Evolutionary conservation across 306 rosid genomes (phyloP).

Genomic region (Gillenia trifoliata): DNA sequence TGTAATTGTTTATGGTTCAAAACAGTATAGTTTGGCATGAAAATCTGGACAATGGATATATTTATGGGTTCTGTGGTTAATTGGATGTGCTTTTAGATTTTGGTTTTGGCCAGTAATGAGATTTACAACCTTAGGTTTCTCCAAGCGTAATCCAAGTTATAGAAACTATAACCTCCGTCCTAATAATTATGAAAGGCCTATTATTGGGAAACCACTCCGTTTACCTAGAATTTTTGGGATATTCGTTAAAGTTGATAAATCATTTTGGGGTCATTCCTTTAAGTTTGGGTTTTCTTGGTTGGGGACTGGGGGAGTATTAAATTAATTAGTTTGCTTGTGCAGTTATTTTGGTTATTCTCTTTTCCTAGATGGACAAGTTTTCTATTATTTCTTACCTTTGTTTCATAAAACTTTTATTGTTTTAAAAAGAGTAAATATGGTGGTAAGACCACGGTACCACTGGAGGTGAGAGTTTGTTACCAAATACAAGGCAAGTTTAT

Average conservation of each 20-base stretch:
- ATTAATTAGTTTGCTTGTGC: background rate
- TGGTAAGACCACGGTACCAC: background rate
- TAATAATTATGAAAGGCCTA: too few species aligned
- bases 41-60: background rate
- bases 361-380: background rate
- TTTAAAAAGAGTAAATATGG: background rate
- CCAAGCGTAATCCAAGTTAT: background rate
- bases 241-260: too few species aligned
- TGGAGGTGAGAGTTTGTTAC: background rate
- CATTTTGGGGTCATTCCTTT: too few species aligned
- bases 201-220: background rate
- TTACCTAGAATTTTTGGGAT: too few species aligned
- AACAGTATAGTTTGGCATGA: background rate
- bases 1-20: background rate
- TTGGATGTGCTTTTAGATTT: background rate
- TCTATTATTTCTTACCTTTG: background rate
- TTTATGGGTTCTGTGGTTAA: background rate
- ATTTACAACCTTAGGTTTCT: background rate
- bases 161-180: too few species aligned
- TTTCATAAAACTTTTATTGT: background rate
- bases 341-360: background rate
- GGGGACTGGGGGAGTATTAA: background rate
- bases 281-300: background rate
- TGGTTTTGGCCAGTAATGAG: background rate
- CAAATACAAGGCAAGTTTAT: background rate